Conservation (phyloP, 176 grass and related monocot genomes). For the Stipa capillata region DNA sequence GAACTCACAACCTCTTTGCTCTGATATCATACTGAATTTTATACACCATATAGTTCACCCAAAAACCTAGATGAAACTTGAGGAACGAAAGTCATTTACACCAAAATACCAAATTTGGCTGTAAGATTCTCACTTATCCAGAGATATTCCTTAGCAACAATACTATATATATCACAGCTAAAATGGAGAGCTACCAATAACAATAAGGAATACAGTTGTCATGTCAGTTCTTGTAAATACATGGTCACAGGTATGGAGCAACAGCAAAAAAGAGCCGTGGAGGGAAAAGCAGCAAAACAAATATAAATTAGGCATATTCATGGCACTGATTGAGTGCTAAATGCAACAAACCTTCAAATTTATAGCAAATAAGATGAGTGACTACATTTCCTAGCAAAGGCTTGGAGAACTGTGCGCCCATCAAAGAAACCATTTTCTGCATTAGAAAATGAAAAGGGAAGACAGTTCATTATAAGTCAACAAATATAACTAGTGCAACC, state of each 20-base stretch:
- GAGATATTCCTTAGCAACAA: not conserved
- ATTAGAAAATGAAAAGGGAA: not conserved
- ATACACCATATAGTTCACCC: not conserved
- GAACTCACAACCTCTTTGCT: not conserved
- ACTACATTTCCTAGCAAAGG: constrained; percentile 53
- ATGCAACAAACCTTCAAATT: constrained; percentile 65
- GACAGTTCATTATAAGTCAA: not conserved
- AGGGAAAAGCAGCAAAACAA: not conserved
- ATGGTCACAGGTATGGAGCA: not conserved
- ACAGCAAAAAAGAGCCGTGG: not conserved
- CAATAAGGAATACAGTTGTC: not conserved
- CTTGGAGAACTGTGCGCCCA: constrained; percentile 85
- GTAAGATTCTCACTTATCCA: not conserved
- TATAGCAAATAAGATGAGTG: constrained; percentile 93
- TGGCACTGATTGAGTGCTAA: not conserved
- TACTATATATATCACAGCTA: not conserved
- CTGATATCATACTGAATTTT: not conserved
- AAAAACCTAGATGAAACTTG: not conserved
- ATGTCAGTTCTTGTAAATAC: not conserved
- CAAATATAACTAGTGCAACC: not conserved
- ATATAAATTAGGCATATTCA: not conserved
- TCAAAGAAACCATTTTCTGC: constrained; percentile 89
- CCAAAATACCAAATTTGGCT: not conserved
- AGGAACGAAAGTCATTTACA: not conserved
- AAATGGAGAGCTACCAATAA: not conserved